These are phyloP conservation scores for Blumeria graminis DNA, from an alignment of 2,329 filamentous ascomycete genomes.

Conservation along the genomic window DNA sequence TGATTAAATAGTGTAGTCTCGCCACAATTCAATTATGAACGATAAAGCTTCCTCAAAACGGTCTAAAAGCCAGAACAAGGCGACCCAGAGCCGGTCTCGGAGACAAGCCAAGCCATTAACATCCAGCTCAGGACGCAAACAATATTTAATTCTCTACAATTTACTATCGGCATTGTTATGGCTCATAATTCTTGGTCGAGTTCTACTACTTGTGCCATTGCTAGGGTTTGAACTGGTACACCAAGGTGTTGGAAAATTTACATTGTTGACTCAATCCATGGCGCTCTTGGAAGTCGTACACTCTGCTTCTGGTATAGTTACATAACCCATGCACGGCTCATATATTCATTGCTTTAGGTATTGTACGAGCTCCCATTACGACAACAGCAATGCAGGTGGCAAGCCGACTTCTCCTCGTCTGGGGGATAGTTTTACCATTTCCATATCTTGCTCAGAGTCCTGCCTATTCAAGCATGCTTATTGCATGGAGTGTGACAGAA, in stretches of 20 bases:
- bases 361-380: slow-evolving; percentile 64
- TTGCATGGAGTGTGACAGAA: slow-evolving; percentile 78
- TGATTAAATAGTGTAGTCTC: too few relatives aligned
- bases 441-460: slow-evolving; percentile 35
- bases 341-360: slow-evolving; percentile 23
- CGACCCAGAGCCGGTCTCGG: too few relatives aligned
- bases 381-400: slow-evolving; percentile 84
- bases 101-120: slow-evolving; percentile 8
- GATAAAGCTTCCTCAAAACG: too few relatives aligned
- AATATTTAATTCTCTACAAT: slow-evolving; percentile 76
- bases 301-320: slow-evolving; percentile 40
- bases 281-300: slow-evolving; percentile 70
- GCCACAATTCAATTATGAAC: too few relatives aligned
- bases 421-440: slow-evolving; percentile 57
- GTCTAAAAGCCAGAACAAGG: too few relatives aligned
- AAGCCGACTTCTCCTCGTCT: slow-evolving; percentile 69
- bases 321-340: slow-evolving; percentile 4
- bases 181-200: slow-evolving; percentile 49
- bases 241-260: slow-evolving; percentile 36
- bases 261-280: slow-evolving; percentile 60
- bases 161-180: slow-evolving; percentile 52
- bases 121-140: slow-evolving; percentile 25
- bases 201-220: slow-evolving; percentile 27
- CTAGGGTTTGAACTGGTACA: slow-evolving; percentile 36
- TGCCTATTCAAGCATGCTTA: slow-evolving; percentile 53